Evolutionary conservation across 768 basidiomycete genomes (phyloP), one percentile per base, ranked within the genome.

Genomic region (Auricularia auricula-judae): DNA sequence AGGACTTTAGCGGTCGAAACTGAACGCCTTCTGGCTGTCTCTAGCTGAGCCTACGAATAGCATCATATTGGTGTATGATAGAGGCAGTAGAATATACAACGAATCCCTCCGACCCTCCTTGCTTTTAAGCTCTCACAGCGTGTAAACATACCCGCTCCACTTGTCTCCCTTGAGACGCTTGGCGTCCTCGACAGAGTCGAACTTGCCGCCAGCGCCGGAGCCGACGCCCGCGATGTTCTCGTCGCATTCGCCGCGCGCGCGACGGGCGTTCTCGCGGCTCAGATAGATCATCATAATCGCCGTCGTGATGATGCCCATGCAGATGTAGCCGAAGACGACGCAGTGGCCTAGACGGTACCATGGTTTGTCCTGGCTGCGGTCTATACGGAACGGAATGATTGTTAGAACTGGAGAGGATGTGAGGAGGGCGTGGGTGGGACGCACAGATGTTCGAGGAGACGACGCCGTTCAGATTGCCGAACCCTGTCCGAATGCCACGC

Each of bases 71-170:
- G 29, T 29, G 29, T 29, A 29, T 29, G 29, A 29, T 29, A 29
- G 29, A 29, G 29, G 29, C 29, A 29, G 29, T 29, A 29, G 29
- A 29, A 29, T 29, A 29, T 29, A 29, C 29, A 29, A 29, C 29
- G 29, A 29, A 29, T 29, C 29, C 29, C 29, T 29, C 29, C 29
- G 29, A 29, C 29, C 29, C 29, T 29, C 29, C 29, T 29, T 29
- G 29, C 43, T 44, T 11, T 44, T 18, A 44, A 10, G 43, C 11
- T 44, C 18, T 81, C 71, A 88, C 54, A 84, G 71, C 16, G 76
- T 83, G 72, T 90, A 91, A 68, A 84, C 77, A 71, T 89, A 91
- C 29, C 88, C 88, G 69, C 86, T 88, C 88, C 87, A 89, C 58
- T 75, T 73, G 72, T 90, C 87, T 1, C 87, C 88, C 75, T 87